A percentile compares a stretch with the other conserved stretches of the same genome.
Conservation (phyloP, 768 basidiomycete genomes). For the Nidularia pulvinata region DNA sequence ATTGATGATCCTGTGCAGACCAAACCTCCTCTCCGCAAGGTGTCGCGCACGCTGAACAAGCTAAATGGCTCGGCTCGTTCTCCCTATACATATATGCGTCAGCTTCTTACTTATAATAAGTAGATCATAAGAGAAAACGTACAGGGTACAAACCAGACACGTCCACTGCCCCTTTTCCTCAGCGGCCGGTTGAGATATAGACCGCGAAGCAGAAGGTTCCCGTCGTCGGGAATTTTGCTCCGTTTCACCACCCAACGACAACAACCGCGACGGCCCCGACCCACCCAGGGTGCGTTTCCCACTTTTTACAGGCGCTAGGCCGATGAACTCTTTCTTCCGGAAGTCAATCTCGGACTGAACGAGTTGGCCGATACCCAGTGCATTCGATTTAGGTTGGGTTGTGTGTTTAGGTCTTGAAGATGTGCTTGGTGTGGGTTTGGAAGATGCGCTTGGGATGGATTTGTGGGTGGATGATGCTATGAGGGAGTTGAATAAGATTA, state of each 20-base stretch:
- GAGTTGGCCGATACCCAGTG: constrained; percentile 27
- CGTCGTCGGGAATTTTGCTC: neutral
- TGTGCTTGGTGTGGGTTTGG: too few relatives aligned
- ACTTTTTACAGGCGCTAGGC: constrained; percentile 30
- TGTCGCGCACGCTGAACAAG: constrained; percentile 63
- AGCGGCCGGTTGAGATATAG: neutral
- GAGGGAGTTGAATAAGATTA: too few relatives aligned
- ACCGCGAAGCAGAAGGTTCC: neutral
- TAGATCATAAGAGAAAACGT: constrained; percentile 16
- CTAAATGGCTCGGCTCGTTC: constrained; percentile 52
- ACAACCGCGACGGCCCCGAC: neutral
- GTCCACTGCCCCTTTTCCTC: constrained; percentile 33
- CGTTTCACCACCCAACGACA: too few relatives aligned
- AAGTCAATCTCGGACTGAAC: constrained; percentile 42
- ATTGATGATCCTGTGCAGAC: too few relatives aligned
- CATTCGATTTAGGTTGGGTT: neutral
- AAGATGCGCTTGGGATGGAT: too few relatives aligned
- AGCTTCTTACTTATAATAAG: too few relatives aligned
- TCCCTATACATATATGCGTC: constrained; percentile 26
- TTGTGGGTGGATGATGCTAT: too few relatives aligned
- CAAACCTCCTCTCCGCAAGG: constrained; percentile 32
- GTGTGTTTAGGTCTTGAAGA: neutral
- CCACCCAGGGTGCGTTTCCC: constrained; percentile 18
- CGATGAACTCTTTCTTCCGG: constrained; percentile 42
- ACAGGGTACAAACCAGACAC: constrained; percentile 69